Evolutionary conservation across 768 basidiomycete species (phyloP).

Genomic region (Mycena galericulata): DNA sequence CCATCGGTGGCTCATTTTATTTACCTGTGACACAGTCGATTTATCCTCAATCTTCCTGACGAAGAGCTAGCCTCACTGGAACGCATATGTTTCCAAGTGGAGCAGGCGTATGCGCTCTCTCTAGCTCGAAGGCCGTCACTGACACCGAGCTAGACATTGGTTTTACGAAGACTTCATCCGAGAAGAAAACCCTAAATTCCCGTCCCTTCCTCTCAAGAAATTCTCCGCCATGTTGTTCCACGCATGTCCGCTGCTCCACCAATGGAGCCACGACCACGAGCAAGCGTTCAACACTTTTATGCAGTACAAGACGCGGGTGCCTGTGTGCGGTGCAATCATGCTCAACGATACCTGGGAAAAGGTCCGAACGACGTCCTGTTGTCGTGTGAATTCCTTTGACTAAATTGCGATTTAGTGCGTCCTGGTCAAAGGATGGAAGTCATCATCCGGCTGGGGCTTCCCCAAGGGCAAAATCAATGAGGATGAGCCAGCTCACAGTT

Average conservation of each 20-base stretch:
- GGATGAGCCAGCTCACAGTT: conserved; percentile 83
- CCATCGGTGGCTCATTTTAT: conserved; percentile 30
- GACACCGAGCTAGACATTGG: conserved; percentile 81
- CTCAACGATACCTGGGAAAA: conserved; percentile 93
- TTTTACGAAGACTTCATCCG: conserved; percentile 99
- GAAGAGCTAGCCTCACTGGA: conserved; percentile 93
- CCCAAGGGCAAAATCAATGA: conserved; percentile 99
- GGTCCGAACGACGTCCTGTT: conserved; percentile 58
- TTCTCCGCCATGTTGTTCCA: conserved; percentile 94
- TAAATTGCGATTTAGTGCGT: conserved; percentile 71
- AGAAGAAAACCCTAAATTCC: conserved; percentile 88
- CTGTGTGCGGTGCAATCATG: conserved; percentile 98
- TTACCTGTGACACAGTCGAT: conserved; percentile 68
- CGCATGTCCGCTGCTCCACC: conserved; percentile 83
- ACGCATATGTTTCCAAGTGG: conserved; percentile 97
- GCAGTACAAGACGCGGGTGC: conserved; percentile 96
- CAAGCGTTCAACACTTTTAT: conserved; percentile 91
- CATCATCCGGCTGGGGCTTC: conserved; percentile 98
- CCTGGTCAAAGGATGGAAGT: conserved; percentile 99
- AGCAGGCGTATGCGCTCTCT: conserved; percentile 86
- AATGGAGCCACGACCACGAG: conserved; percentile 88
- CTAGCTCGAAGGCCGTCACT: conserved; percentile 30
- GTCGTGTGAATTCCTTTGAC: conserved; percentile 12
- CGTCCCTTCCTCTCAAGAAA: conserved; percentile 88
- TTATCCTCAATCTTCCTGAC: conserved; percentile 95